These are phyloP conservation scores for Knufia fluminis DNA, from an alignment of 2,329 filamentous ascomycete genomes.

Conservation along the genomic window DNA sequence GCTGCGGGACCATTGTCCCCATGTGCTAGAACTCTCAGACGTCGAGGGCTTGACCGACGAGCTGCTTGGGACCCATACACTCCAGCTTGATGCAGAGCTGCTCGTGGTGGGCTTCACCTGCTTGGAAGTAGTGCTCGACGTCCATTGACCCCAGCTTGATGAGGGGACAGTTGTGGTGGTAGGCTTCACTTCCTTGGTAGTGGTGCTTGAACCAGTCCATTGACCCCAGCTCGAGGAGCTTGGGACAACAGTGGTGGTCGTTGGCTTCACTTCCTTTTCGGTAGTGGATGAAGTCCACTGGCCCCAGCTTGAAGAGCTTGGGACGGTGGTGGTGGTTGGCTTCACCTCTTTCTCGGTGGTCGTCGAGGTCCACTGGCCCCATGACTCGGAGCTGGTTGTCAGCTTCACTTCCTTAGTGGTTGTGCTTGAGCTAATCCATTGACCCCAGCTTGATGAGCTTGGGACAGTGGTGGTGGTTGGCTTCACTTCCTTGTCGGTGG, in stretches of 20 bases:
- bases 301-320: not conserved
- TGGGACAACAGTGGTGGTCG: not conserved
- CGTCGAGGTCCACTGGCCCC: not conserved
- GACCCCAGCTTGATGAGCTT: too few species aligned
- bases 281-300: not conserved
- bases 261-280: not conserved
- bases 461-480: not conserved
- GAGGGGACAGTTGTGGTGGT: not conserved
- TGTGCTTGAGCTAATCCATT: not conserved
- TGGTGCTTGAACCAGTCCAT: not conserved
- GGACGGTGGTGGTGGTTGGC: not conserved
- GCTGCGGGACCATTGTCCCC: too few species aligned
- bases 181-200: not conserved
- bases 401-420: too few species aligned
- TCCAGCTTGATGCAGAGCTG: not conserved
- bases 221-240: too few species aligned
- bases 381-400: not conserved
- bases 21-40: too few species aligned
- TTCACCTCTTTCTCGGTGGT: not conserved
- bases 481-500: not conserved
- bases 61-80: not conserved
- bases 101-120: not conserved
- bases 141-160: not conserved
- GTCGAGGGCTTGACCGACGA: too few species aligned
- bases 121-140: not conserved